These are phyloP conservation scores for Neurospora hispaniola DNA, from an alignment of 495 filamentous ascomycete species.

Conservation along the genomic window DNA sequence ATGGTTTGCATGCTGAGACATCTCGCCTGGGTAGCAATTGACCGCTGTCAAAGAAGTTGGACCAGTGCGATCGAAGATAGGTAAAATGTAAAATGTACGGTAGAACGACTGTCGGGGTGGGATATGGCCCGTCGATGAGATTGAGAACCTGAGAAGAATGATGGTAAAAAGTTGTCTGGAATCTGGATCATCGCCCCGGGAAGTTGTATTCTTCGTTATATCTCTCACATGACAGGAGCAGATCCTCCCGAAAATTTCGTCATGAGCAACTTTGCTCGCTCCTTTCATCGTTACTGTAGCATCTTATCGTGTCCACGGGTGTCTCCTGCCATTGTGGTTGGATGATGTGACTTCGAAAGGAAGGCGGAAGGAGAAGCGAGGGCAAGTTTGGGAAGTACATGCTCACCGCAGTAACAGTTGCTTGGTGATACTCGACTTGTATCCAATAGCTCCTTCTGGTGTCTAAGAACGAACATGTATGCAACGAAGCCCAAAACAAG, in stretches of 20 bases:
- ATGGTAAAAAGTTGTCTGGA: background rate
- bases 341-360: background rate
- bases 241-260: background rate
- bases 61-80: background rate
- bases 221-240: background rate
- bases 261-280: background rate
- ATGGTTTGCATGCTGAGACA: background rate
- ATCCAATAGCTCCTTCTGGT: background rate
- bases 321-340: background rate
- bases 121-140: background rate
- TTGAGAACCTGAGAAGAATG: background rate
- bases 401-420: background rate
- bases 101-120: background rate
- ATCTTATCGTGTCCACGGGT: background rate
- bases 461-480: background rate
- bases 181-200: background rate
- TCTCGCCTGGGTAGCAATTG: background rate
- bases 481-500: no score
- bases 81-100: background rate
- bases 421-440: background rate
- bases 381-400: background rate
- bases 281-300: background rate
- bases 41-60: background rate
- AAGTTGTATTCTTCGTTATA: background rate
- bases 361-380: background rate